Evolutionary conservation across 1,284 basidiomycete genomes (phyloP).

Genomic region (Sanguinoderma infundibulare): DNA sequence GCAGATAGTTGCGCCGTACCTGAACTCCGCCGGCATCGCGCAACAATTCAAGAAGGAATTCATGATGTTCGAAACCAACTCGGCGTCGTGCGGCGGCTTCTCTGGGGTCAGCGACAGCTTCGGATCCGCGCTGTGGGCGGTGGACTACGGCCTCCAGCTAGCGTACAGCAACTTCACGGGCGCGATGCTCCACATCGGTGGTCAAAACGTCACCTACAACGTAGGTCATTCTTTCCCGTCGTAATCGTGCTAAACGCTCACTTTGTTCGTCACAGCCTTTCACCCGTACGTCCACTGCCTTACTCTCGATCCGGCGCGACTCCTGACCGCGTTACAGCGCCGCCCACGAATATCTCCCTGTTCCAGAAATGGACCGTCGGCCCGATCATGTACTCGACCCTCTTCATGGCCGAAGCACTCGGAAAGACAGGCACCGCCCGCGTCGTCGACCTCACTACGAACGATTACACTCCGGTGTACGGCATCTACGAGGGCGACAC

Average conservation of each 20-base stretch:
- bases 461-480: constrained; percentile 68
- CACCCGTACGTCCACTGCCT: constrained; percentile 26
- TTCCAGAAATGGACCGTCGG: constrained; percentile 68
- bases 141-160: constrained; percentile 43
- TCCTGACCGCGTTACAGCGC: constrained; percentile 42
- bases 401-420: constrained; percentile 71
- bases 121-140: constrained; percentile 50
- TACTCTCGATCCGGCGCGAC: constrained; percentile 32
- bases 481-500: constrained; percentile 68
- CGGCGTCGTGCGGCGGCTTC: constrained; percentile 84
- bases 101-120: constrained; percentile 71
- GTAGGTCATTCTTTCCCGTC: constrained; percentile 33
- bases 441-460: constrained; percentile 60
- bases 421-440: constrained; percentile 63
- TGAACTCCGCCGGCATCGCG: constrained; percentile 46
- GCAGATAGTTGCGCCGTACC: constrained; percentile 43
- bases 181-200: constrained; percentile 67
- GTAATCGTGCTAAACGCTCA: constrained; percentile 12
- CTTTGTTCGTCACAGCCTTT: constrained; percentile 38
- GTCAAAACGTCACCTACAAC: constrained; percentile 71
- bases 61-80: constrained; percentile 82
- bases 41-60: constrained; percentile 47
- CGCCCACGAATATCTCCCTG: constrained; percentile 62
- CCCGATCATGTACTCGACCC: constrained; percentile 69
- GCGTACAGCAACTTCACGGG: constrained; percentile 62